Conservation (phyloP, 345 rosid species). For the Geranium brycei region DNA sequence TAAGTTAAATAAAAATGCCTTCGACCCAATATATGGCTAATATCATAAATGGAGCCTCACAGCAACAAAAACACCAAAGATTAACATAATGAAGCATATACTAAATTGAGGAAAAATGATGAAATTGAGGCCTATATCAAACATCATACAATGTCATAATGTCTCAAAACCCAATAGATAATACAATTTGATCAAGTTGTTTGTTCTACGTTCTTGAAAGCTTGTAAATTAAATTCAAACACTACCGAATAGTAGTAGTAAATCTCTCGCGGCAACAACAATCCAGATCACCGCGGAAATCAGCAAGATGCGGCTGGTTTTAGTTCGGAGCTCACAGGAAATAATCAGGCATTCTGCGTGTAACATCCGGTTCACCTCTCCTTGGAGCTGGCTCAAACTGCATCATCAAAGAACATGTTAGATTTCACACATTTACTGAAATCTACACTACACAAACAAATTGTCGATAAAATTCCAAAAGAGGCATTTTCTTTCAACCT, state of each 20-base stretch:
- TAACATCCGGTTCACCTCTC: conserved; percentile 98
- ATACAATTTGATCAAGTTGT: not conserved
- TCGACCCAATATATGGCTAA: no score
- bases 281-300: not conserved
- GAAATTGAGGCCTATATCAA: not conserved
- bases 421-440: not conserved
- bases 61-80: no score
- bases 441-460: no score
- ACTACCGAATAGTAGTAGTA: not conserved
- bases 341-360: conserved; percentile 93
- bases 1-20: no score
- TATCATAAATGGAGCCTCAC: no score
- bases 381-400: conserved; percentile 99
- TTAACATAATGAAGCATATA: no score
- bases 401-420: conserved; percentile 14
- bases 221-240: not conserved
- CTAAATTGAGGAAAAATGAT: not conserved
- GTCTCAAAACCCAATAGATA: not conserved
- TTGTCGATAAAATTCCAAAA: no score
- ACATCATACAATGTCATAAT: not conserved
- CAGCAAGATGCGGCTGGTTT: no score
- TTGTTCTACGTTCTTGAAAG: not conserved
- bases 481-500: no score
- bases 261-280: not conserved
- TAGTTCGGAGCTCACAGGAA: conserved; percentile 34